Evolutionary conservation across 306 rosid genomes (phyloP), one percentile per base, ranked within the genome.

Genomic region (Vigna reflexopilosa): DNA sequence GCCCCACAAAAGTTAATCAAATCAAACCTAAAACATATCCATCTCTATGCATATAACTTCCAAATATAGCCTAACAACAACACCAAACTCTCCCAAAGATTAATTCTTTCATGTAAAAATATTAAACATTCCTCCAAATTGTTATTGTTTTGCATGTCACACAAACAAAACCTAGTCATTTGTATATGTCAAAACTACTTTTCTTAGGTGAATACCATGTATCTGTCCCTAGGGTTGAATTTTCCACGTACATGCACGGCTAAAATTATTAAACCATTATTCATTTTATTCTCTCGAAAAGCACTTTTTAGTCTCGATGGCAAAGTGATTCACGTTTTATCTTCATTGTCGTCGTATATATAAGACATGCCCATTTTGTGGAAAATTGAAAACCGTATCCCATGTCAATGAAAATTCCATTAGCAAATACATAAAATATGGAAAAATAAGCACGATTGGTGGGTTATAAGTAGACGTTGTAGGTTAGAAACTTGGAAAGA

Each of bases 391-490:
- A 3, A 7, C n/a, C 24, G 67, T 45, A 12, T 55, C 6, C 49
- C 65, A 14, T 49, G 57, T 49, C 38, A 32, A 73, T 42, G 4
- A 9, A 3, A 67, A 52, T 51, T 58, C 13, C 7, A 72, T 51
- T 70, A 7, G 61, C 69, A 67, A 79, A 64, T 66, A 73, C 63
- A 79, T 75, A 72, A 51, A 80, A 56, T 73, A 79, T 24, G 70
- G 58, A 76, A 75, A 42, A 76, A 59, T 26, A 24, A 58, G 72
- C 57, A 80, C 70, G 72, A 78, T 73, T 70, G 92, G 97, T 91
- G 97, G 96, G 89, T 94, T 90, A 91, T 86, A 91, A 91, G 98
- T 94, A 94, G 98, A 90, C 83, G 97, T 89, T 92, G 94, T 94
- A 92, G 98, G 98, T 94, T 92, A 85, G 98, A 94, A 94, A 93